Evolutionary conservation across 2,329 filamentous ascomycete species (phyloP).

Genomic region (Sclerotinia minor): DNA sequence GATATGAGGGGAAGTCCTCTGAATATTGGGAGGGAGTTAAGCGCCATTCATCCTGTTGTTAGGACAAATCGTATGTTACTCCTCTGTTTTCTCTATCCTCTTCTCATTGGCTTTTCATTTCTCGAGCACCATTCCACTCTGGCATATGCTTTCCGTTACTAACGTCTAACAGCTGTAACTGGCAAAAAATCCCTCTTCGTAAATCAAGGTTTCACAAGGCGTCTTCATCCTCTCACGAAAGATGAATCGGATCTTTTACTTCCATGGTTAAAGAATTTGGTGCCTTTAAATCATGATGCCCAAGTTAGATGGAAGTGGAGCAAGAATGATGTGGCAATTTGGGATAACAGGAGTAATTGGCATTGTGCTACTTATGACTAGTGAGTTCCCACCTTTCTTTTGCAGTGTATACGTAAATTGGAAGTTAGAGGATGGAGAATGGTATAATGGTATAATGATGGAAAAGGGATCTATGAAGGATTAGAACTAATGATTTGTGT

Average conservation of each 20-base stretch:
- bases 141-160: not conserved
- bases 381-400: not conserved
- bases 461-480: not conserved
- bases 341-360: constrained; percentile 55
- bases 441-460: not conserved
- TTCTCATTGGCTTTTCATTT: constrained; percentile 1
- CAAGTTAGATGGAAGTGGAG: constrained; percentile 57
- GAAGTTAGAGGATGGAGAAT: too few species aligned
- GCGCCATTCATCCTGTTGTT: constrained; percentile 49
- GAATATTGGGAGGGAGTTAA: constrained; percentile 32
- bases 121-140: not conserved
- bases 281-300: constrained; percentile 57
- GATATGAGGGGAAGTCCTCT: constrained; percentile 49
- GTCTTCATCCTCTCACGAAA: constrained; percentile 45
- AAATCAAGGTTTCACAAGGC: constrained; percentile 48
- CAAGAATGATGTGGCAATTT: constrained; percentile 59
- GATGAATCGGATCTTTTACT: constrained; percentile 51
- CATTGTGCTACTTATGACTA: constrained; percentile 28
- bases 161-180: constrained; percentile 10
- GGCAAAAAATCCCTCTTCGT: constrained; percentile 53
- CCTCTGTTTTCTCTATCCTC: not conserved
- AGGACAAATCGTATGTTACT: constrained; percentile 53
- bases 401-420: not conserved
- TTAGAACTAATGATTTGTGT: not conserved
- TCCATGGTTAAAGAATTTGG: constrained; percentile 45